Percentiles rank a stretch among this genome's conserved stretches.
Conservation (phyloP, 495 filamentous ascomycete species). For the Collariella sp. region DNA sequence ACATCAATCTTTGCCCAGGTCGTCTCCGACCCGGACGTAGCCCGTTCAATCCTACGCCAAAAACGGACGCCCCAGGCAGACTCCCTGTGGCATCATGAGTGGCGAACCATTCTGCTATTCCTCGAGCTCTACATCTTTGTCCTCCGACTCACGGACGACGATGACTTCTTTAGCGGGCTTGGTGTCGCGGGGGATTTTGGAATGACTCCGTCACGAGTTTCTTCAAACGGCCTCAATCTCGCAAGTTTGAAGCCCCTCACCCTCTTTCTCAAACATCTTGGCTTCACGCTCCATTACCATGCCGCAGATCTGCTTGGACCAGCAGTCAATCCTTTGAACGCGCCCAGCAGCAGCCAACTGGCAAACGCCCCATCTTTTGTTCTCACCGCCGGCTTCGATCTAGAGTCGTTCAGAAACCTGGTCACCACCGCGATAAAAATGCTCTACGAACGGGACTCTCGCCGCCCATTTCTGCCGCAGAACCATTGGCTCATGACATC, state of each 20-base stretch:
- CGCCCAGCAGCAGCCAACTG: not conserved
- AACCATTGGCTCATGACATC: constrained; percentile 93
- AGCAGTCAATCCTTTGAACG: not conserved
- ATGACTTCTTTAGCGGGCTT: constrained; percentile 57
- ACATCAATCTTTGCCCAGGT: constrained; percentile 62
- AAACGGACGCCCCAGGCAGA: constrained; percentile 15
- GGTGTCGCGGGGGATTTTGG: constrained; percentile 6
- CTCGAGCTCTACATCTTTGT: constrained; percentile 91
- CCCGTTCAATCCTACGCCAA: constrained; percentile 20
- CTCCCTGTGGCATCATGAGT: constrained; percentile 53
- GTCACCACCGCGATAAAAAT: constrained; percentile 77
- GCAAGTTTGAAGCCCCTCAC: constrained; percentile 65
- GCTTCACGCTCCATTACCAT: constrained; percentile 84
- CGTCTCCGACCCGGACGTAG: constrained; percentile 25
- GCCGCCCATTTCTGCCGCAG: constrained; percentile 69
- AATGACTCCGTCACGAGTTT: constrained; percentile 28
- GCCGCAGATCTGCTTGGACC: constrained; percentile 45
- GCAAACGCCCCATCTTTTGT: not conserved
- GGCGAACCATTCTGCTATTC: constrained; percentile 84
- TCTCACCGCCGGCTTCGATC: constrained; percentile 51
- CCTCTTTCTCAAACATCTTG: constrained; percentile 84
- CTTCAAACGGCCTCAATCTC: constrained; percentile 62
- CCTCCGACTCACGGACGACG: constrained; percentile 86
- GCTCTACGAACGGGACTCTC: constrained; percentile 90
- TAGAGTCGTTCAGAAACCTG: constrained; percentile 69